Evolutionary conservation across 805 yeast species (phyloP).

Genomic region (Lipomyces chichibuensis): DNA sequence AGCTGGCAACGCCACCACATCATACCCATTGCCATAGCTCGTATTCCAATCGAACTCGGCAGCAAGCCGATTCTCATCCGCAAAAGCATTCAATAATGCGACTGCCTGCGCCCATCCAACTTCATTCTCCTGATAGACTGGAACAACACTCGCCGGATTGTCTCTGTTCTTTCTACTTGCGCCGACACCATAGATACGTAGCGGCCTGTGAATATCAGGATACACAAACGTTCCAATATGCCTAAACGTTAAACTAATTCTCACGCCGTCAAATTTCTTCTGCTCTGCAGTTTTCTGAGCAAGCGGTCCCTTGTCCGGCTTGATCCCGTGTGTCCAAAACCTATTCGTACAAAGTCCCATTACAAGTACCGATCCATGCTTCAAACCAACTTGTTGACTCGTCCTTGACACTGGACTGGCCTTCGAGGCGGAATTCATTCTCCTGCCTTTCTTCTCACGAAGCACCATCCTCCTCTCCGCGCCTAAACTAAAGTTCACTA

Average conservation of each 20-base stretch:
- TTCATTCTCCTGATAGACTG: constrained; percentile 1
- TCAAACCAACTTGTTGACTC: constrained; percentile 22
- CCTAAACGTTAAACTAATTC: constrained; percentile 31
- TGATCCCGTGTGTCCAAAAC: constrained; percentile 33
- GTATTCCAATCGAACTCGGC: constrained; percentile 22
- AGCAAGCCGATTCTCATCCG: constrained; percentile 21
- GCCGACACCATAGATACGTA: constrained; percentile 27
- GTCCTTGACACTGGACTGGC: constrained; percentile 7
- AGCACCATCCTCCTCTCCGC: constrained; percentile 26
- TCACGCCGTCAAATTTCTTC: constrained; percentile 17
- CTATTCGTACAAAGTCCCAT: constrained; percentile 29
- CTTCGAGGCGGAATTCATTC: background rate
- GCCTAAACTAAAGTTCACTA: constrained; percentile 34
- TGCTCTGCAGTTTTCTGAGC: constrained; percentile 9
- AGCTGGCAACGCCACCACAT: constrained; percentile 8
- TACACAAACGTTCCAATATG: constrained; percentile 21
- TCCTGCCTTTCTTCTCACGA: constrained; percentile 16
- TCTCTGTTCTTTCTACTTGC: constrained; percentile 17
- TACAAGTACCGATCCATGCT: constrained; percentile 29
- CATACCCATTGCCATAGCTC: constrained; percentile 29
- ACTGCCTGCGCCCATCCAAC: constrained; percentile 7
- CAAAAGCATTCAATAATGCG: constrained; percentile 18
- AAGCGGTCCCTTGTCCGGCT: constrained; percentile 15
- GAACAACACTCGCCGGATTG: constrained; percentile 16
- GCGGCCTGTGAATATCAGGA: constrained; percentile 5